Evolutionary conservation across 352 stramenopile genomes (phyloP).

Genomic region (Phytophthora rubi): DNA sequence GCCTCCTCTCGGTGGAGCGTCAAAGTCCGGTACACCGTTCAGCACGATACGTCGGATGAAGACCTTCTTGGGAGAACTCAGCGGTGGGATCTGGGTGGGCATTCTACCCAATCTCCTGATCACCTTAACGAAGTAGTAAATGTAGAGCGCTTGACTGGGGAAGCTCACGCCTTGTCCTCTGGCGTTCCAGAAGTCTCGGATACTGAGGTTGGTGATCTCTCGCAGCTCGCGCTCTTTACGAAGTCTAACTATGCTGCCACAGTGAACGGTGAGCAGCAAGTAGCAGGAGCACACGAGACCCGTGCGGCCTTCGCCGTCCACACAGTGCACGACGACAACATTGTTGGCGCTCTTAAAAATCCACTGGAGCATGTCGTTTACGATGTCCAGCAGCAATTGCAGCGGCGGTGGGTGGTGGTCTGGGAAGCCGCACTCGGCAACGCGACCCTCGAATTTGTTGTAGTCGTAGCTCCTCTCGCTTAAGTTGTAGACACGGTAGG

Average conservation of each 20-base stretch:
- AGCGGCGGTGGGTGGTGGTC: slow-evolving; percentile 84
- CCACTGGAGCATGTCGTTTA: slow-evolving; percentile 88
- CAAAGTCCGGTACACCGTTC: slow-evolving; percentile 83
- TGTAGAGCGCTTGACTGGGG: slow-evolving; percentile 84
- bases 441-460: slow-evolving; percentile 68
- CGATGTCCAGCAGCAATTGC: slow-evolving; percentile 82
- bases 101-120: slow-evolving; percentile 53
- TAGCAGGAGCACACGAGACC: slow-evolving; percentile 86
- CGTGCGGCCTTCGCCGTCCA: slow-evolving; percentile 82
- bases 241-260: slow-evolving; percentile 70
- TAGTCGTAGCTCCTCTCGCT: slow-evolving; percentile 86
- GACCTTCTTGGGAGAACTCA: slow-evolving; percentile 68
- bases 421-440: slow-evolving; percentile 82
- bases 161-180: slow-evolving; percentile 80
- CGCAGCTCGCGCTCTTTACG: slow-evolving; percentile 66
- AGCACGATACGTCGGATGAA: slow-evolving; percentile 62
- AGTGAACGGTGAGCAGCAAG: slow-evolving; percentile 75
- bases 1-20: slow-evolving; percentile 59
- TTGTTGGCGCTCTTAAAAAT: slow-evolving; percentile 63
- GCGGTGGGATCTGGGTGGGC: slow-evolving; percentile 61
- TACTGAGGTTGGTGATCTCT: slow-evolving; percentile 69
- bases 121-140: slow-evolving; percentile 89
- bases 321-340: slow-evolving; percentile 81
- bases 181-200: slow-evolving; percentile 59
- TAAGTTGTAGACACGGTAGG: slow-evolving; percentile 85